Percentiles rank a stretch among this genome's conserved stretches.
Conservation (phyloP, 2,329 filamentous ascomycete species). For the Drechslerella dactyloides region DNA sequence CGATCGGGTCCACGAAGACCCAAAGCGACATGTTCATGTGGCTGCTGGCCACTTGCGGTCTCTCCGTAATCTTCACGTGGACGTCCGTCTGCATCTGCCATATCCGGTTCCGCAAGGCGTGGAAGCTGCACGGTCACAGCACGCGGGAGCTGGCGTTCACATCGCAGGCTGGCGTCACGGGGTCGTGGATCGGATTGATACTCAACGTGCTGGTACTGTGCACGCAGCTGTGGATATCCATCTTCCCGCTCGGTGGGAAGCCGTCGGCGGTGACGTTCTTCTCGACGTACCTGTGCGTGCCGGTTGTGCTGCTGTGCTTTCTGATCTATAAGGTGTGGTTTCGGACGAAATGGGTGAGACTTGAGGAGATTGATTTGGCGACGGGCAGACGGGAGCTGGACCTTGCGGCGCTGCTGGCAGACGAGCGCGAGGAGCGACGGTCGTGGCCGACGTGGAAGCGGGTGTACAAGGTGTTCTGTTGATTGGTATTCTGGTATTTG, state of each 20-base stretch:
- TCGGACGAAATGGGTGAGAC: slow-evolving; percentile 70
- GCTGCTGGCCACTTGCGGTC: slow-evolving; percentile 76
- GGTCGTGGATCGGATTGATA: slow-evolving; percentile 78
- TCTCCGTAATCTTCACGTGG: slow-evolving; percentile 80
- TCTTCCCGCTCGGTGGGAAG: slow-evolving; percentile 70
- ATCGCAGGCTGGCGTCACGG: slow-evolving; percentile 77
- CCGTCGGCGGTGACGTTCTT: slow-evolving; percentile 73
- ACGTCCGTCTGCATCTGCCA: slow-evolving; percentile 85
- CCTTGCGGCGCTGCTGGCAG: slow-evolving; percentile 75
- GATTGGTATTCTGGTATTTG: slow-evolving; percentile 16
- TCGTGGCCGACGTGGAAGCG: slow-evolving; percentile 79
- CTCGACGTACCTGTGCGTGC: slow-evolving; percentile 72
- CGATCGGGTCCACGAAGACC: slow-evolving; percentile 65
- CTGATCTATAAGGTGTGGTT: slow-evolving; percentile 77
- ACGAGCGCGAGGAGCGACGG: slow-evolving; percentile 77
- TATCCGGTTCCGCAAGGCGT: slow-evolving; percentile 87
- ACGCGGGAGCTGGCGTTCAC: slow-evolving; percentile 79
- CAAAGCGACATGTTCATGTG: slow-evolving; percentile 74
- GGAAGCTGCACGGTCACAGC: slow-evolving; percentile 72
- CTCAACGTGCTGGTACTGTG: slow-evolving; percentile 78
- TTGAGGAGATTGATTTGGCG: slow-evolving; percentile 80
- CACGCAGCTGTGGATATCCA: slow-evolving; percentile 87
- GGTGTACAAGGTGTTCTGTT: slow-evolving; percentile 76
- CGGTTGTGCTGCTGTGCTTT: slow-evolving; percentile 73
- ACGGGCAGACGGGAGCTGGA: slow-evolving; percentile 87